A percentile compares a stretch with the other conserved stretches of the same genome.
Evolutionary conservation across 805 yeast species (phyloP).

Genomic region (Monosporozyma siamensis): DNA sequence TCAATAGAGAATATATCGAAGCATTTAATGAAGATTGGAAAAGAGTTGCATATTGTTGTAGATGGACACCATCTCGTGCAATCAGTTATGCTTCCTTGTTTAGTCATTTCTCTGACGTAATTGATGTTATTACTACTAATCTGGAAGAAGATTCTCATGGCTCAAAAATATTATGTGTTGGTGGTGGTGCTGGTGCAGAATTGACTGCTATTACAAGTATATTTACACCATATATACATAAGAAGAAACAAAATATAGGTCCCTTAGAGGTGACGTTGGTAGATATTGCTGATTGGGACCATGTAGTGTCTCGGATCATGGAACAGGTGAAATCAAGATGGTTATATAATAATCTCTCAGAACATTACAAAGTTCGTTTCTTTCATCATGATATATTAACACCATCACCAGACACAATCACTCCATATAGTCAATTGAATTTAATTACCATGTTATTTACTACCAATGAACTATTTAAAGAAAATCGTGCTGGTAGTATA

Average conservation of each 20-base stretch:
- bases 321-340: constrained; percentile 41
- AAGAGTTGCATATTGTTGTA: constrained; percentile 64
- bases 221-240: constrained; percentile 33
- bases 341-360: constrained; percentile 36
- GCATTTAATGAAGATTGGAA: constrained; percentile 61
- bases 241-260: constrained; percentile 2
- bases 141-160: no score
- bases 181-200: constrained; percentile 91
- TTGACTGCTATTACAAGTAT: constrained; percentile 53
- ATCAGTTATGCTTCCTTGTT: constrained; percentile 64
- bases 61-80: constrained; percentile 85
- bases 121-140: constrained; percentile 15
- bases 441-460: constrained; percentile 72
- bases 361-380: constrained; percentile 29
- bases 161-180: constrained; percentile 49
- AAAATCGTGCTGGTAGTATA: constrained; percentile 52
- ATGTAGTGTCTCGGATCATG: constrained; percentile 40
- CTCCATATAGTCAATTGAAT: constrained; percentile 28
- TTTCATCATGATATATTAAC: constrained; percentile 32
- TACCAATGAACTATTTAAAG: constrained; percentile 76
- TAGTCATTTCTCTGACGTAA: constrained; percentile 34
- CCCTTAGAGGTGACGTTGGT: constrained; percentile 43
- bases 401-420: background rate
- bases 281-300: constrained; percentile 74
- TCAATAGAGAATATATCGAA: constrained; percentile 54